Evolutionary conservation across 805 yeast genomes (phyloP).

Genomic region (Huiozyma sinensis): DNA sequence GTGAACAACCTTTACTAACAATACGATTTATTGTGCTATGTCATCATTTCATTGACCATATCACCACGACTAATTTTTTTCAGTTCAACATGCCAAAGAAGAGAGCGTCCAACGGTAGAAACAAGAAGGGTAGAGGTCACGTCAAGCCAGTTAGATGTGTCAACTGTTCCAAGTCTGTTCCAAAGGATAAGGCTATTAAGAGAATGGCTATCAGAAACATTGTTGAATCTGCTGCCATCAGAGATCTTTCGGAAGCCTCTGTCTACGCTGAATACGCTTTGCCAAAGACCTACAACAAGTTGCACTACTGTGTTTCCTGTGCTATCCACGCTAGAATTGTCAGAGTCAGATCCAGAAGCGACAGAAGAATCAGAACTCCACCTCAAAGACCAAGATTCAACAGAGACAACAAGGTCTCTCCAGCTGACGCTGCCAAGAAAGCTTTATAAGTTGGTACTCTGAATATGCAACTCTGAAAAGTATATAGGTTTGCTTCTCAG

Average conservation of each 20-base stretch:
- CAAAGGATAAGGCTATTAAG: constrained; percentile 99
- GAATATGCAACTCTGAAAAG: too few relatives aligned
- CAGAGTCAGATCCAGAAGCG: constrained; percentile 98
- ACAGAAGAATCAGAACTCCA: constrained; percentile 98
- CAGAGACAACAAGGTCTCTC: constrained; percentile 91
- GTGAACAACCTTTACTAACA: background rate
- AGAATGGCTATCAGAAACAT: constrained; percentile 99
- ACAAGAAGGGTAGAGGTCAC: constrained; percentile 99
- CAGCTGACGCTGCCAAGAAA: constrained; percentile 95
- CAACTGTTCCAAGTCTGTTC: constrained; percentile 99
- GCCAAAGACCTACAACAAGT: constrained; percentile 99
- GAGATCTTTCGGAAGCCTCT: constrained; percentile 99
- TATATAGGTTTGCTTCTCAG: too few relatives aligned
- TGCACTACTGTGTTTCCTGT: constrained; percentile 99
- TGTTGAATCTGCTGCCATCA: constrained; percentile 99
- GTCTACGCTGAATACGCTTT: constrained; percentile 98
- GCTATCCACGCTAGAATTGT: constrained; percentile 99
- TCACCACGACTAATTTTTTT: background rate
- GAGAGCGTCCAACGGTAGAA: constrained; percentile 99
- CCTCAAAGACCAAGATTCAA: constrained; percentile 98
- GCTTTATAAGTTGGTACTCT: constrained; percentile 38
- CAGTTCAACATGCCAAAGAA: constrained; percentile 86
- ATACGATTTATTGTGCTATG: too few relatives aligned
- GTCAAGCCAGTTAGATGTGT: constrained; percentile 99
- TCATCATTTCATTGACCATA: background rate